Conservation (phyloP, 176 grass and related monocot species). For the Carex parvula region DNA sequence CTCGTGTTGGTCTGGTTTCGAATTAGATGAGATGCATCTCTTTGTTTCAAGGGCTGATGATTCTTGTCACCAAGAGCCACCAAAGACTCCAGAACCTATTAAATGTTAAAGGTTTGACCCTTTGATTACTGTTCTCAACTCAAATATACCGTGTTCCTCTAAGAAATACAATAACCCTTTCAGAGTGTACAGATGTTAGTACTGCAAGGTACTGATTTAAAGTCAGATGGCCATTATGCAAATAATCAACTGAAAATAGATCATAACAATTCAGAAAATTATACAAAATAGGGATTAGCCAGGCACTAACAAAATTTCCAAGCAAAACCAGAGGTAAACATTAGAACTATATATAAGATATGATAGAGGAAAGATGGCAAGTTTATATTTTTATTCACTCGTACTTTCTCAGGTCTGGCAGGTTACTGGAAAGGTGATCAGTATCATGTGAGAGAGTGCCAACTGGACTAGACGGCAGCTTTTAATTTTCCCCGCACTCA, state of each 20-base stretch:
- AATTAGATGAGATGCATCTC: not conserved
- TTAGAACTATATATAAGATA: not conserved
- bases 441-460: not conserved
- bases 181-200: not conserved
- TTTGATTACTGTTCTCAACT: not conserved
- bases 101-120: not conserved
- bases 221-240: not conserved
- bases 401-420: not conserved
- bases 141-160: not conserved
- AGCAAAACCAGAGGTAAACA: not conserved
- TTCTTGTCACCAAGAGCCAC: not conserved
- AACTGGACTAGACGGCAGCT: not conserved
- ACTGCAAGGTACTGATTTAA: not conserved
- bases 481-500: not conserved
- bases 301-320: not conserved
- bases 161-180: not conserved
- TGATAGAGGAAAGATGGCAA: not conserved
- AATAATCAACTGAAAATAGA: not conserved
- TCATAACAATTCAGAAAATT: not conserved
- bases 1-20: slow-evolving; percentile 1
- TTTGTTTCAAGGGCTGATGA: not conserved
- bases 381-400: not conserved
- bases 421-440: not conserved
- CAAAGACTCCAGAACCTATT: not conserved
- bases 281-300: not conserved